phyloP scores from a whole-genome alignment of 1,139 yeast genomes.

The Debaryomyces coudertii region DNA sequence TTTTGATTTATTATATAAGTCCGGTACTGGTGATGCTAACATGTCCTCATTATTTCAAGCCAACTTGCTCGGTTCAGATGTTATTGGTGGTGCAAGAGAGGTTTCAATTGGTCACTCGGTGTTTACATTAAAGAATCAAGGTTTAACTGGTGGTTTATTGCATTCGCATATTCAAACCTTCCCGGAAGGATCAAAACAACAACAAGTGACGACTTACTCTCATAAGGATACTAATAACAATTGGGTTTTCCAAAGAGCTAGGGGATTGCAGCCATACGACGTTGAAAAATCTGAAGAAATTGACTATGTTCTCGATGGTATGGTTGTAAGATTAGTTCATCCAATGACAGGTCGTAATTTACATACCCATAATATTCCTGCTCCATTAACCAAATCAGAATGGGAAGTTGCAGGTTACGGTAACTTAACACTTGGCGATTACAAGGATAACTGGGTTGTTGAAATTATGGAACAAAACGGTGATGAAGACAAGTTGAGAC shows the following conservation, averaged over 20 bases:
- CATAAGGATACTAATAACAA: constrained; percentile 92
- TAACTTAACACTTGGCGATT: constrained; percentile 81
- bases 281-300: constrained; percentile 53
- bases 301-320: constrained; percentile 70
- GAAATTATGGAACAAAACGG: constrained; percentile 84
- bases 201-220: constrained; percentile 92
- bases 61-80: constrained; percentile 75
- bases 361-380: constrained; percentile 82
- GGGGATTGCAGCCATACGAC: constrained; percentile 59
- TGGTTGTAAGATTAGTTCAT: constrained; percentile 77
- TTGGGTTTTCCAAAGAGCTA: constrained; percentile 81
- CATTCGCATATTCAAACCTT: constrained; percentile 93
- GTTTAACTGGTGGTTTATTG: constrained; percentile 86
- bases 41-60: constrained; percentile 99
- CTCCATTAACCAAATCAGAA: constrained; percentile 72
- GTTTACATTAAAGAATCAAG: constrained; percentile 85
- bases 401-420: constrained; percentile 96
- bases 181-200: constrained; percentile 96
- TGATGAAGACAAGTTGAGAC: constrained; percentile 60
- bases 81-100: constrained; percentile 88
- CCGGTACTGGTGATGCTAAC: constrained; percentile 94
- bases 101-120: constrained; percentile 76
- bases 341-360: constrained; percentile 83
- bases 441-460: constrained; percentile 90
- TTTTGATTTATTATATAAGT: constrained; percentile 68